phyloP scores from a whole-genome alignment of 768 basidiomycete species.

The Daedaleopsis sinensis region DNA sequence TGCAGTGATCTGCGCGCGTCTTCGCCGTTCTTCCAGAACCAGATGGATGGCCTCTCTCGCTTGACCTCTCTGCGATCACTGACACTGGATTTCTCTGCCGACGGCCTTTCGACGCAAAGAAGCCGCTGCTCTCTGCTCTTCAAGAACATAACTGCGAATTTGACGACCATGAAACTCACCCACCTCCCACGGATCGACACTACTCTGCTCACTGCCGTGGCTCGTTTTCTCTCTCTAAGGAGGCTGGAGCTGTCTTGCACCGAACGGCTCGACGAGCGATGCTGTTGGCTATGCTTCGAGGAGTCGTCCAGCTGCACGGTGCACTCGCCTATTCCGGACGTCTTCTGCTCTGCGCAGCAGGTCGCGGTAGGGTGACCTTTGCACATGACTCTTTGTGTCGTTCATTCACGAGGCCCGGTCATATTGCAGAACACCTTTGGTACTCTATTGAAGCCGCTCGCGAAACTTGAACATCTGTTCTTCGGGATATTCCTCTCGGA shows the following conservation, averaged over 20 bases:
- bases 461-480: conserved; percentile 50
- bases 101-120: conserved; percentile 28
- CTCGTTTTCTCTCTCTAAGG: conserved; percentile 46
- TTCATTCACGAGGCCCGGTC: background rate
- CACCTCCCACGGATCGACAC: conserved; percentile 60
- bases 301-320: conserved; percentile 54
- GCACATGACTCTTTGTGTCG: background rate
- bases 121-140: conserved; percentile 24
- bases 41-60: conserved; percentile 1
- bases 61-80: conserved; percentile 9
- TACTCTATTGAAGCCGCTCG: conserved; percentile 47
- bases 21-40: conserved; percentile 13
- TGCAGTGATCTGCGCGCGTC: conserved; percentile 20
- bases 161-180: conserved; percentile 54
- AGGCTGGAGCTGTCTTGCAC: conserved; percentile 60
- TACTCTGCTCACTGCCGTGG: conserved; percentile 48
- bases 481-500: conserved; percentile 68
- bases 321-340: conserved; percentile 67
- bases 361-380: conserved; percentile 51
- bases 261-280: conserved; percentile 56
- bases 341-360: conserved; percentile 42
- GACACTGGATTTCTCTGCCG: conserved; percentile 25
- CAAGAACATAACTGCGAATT: conserved; percentile 32
- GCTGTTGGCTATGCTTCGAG: conserved; percentile 69
- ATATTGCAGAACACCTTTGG: conserved; percentile 44